phyloP scores from a whole-genome alignment of 495 filamentous ascomycete genomes.

The Xylaria castorea region DNA sequence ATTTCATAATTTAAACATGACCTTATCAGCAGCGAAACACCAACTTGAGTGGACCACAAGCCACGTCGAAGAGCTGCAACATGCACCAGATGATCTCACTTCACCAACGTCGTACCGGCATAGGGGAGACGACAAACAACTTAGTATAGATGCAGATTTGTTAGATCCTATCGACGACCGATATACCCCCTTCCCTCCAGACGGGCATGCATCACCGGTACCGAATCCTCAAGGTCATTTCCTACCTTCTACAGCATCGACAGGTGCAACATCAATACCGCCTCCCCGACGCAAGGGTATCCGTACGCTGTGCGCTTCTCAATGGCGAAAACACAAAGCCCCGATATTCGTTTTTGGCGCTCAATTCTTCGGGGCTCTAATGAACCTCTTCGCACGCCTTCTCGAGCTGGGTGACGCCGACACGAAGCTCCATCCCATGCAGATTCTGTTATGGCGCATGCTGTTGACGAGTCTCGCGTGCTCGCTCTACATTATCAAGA shows the following conservation, averaged over 20 bases:
- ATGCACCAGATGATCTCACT: neutral
- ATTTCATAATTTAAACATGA: constrained; percentile 15
- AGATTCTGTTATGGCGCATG: constrained; percentile 89
- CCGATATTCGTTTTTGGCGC: constrained; percentile 74
- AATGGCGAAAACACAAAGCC: constrained; percentile 68
- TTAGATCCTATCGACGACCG: neutral
- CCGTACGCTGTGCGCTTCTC: constrained; percentile 29
- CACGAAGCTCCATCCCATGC: constrained; percentile 78
- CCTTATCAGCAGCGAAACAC: neutral
- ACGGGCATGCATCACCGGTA: constrained; percentile 1
- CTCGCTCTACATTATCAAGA: constrained; percentile 77
- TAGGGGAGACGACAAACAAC: neutral
- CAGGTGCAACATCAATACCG: constrained; percentile 14
- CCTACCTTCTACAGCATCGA: neutral
- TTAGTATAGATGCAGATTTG: neutral
- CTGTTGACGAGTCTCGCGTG: constrained; percentile 72
- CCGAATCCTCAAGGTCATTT: neutral
- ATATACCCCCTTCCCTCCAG: neutral
- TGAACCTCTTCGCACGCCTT: constrained; percentile 85
- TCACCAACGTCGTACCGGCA: neutral
- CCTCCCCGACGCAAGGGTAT: constrained; percentile 6
- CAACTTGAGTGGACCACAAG: neutral
- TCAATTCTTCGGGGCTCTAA: constrained; percentile 85
- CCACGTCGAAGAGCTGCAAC: neutral
- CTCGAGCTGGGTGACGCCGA: constrained; percentile 69